Percentiles rank a stretch among this genome's conserved stretches.
Evolutionary conservation across 352 stramenopile species (phyloP).

Genomic region (Globisporangium recalcitrans): DNA sequence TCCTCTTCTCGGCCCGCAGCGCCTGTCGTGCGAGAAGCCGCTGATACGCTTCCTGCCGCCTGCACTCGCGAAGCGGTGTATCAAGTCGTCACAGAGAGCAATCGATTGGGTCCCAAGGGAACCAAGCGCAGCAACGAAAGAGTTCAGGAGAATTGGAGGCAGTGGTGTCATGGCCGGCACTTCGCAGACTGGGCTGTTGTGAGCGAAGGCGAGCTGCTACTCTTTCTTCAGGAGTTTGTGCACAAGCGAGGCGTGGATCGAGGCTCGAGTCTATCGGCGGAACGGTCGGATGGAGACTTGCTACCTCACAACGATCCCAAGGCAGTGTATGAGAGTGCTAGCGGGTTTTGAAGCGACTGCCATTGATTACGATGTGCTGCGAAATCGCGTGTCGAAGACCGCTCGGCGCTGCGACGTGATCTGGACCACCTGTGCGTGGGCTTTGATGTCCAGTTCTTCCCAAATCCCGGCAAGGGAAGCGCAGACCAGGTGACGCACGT

Average conservation of each 20-base stretch:
- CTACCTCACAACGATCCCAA: neutral
- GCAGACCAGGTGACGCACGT: conserved; percentile 34
- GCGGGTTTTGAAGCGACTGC: neutral
- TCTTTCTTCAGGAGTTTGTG: no score
- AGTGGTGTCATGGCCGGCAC: no score
- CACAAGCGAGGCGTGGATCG: no score
- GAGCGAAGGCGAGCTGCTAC: no score
- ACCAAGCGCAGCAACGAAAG: no score
- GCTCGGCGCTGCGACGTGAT: conserved; percentile 32
- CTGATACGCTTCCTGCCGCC: conserved; percentile 51
- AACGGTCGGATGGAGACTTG: neutral
- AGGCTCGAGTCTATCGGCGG: no score
- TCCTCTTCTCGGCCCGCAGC: conserved; percentile 34
- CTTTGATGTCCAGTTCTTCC: conserved; percentile 40
- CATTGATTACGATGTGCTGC: no score
- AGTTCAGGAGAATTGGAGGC: no score
- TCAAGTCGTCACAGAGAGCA: no score
- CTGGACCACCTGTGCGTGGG: conserved; percentile 49
- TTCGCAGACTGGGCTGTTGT: no score
- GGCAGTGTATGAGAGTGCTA: neutral
- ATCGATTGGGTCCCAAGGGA: no score
- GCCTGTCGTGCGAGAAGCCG: conserved; percentile 51
- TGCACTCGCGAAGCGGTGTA: conserved; percentile 39
- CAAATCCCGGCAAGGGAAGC: conserved; percentile 20
- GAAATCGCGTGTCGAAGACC: conserved; percentile 29